A percentile compares a stretch with the other conserved stretches of the same genome.
Conservation (phyloP, 225 moss, liverwort and hornwort genomes). For the Polytrichum formosum region DNA sequence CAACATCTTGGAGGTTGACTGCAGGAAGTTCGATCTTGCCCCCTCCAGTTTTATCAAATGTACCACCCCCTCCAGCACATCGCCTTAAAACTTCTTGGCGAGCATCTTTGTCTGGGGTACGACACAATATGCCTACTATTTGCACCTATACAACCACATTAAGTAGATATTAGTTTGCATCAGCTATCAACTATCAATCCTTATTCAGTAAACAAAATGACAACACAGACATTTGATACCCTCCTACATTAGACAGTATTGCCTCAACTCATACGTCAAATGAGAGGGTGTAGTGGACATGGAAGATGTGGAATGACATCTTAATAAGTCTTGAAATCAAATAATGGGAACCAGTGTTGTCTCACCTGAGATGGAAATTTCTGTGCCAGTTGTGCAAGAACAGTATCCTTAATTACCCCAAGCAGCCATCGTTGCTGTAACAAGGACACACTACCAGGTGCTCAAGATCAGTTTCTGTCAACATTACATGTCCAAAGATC, state of each 20-base stretch:
- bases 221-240: not conserved
- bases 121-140: conserved; percentile 88
- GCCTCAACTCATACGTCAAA: no score
- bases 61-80: conserved; percentile 96
- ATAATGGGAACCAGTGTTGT: no score
- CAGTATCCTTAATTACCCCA: conserved; percentile 83
- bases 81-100: conserved; percentile 95
- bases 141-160: conserved; percentile 57
- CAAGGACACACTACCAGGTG: conserved; percentile 11
- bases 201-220: not conserved
- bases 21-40: conserved; percentile 69
- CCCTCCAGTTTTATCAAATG: conserved; percentile 72
- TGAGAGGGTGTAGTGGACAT: no score
- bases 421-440: conserved; percentile 78
- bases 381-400: conserved; percentile 68
- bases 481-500: not conserved
- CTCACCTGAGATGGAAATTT: conserved; percentile 84
- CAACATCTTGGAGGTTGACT: conserved; percentile 71
- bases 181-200: not conserved
- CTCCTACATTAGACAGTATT: no score
- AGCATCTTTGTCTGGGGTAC: conserved; percentile 74
- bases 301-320: no score
- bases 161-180: not conserved
- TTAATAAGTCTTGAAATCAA: no score
- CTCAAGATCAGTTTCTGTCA: conserved; percentile 24